These are phyloP conservation scores for Boletus sp. DNA, from an alignment of 1,284 basidiomycete species.

Conservation along the genomic window DNA sequence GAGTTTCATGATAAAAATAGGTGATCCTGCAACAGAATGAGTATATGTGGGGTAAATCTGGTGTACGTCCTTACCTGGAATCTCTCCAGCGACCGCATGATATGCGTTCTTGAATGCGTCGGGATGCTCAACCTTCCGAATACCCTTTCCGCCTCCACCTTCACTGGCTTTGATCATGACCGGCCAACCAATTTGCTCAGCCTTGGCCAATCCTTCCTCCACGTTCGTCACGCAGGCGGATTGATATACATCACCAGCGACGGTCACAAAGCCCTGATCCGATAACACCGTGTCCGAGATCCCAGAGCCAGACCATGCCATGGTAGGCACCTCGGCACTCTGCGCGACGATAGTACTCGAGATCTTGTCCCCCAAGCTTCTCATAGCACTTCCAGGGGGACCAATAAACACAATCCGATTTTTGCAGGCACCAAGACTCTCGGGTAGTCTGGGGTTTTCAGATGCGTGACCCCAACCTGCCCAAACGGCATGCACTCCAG, in stretches of 20 bases:
- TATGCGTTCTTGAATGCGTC: conserved; percentile 93
- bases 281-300: conserved; percentile 89
- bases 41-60: conserved; percentile 15
- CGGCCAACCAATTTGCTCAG: conserved; percentile 92
- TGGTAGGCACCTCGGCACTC: conserved; percentile 95
- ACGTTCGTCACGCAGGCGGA: conserved; percentile 89
- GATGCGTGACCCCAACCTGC: conserved; percentile 99
- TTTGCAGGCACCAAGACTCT: conserved; percentile 87
- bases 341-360: conserved; percentile 99
- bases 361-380: conserved; percentile 99
- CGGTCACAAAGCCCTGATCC: conserved; percentile 88
- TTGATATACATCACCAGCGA: conserved; percentile 89
- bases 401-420: conserved; percentile 99
- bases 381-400: conserved; percentile 98
- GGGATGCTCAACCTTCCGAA: conserved; percentile 84
- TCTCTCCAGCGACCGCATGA: conserved; percentile 93
- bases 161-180: conserved; percentile 99
- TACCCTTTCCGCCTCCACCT: conserved; percentile 99
- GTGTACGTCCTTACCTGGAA: conserved; percentile 69
- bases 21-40: conserved; percentile 68
- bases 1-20: conserved; percentile 99
- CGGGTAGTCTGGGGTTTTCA: conserved; percentile 98
- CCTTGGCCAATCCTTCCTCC: conserved; percentile 83
- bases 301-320: conserved; percentile 98
- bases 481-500: conserved; percentile 99